These are phyloP conservation scores for Blakeslea trispora DNA, from an alignment of 371 early-diverging fungal genomes.

Conservation along the genomic window DNA sequence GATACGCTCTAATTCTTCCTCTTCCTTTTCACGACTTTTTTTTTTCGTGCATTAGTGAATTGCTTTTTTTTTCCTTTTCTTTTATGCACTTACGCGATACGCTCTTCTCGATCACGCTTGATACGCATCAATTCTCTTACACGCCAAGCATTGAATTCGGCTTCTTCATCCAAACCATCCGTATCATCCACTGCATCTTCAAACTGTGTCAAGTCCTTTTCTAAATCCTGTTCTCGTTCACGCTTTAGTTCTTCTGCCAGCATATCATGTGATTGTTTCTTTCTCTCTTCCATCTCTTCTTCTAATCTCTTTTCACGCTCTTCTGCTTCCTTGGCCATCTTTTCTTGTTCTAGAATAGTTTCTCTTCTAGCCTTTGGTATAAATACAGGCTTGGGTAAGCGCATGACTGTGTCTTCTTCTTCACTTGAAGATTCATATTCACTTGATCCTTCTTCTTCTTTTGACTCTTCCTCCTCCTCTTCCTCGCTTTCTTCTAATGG, in stretches of 20 bases:
- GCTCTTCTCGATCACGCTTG: constrained; percentile 83
- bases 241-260: constrained; percentile 71
- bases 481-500: constrained; percentile 40
- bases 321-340: constrained; percentile 62
- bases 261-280: constrained; percentile 74
- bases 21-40: constrained; percentile 74
- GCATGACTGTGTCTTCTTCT: constrained; percentile 48
- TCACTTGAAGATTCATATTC: constrained; percentile 68
- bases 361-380: constrained; percentile 79
- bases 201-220: constrained; percentile 31
- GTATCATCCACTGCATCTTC: constrained; percentile 83
- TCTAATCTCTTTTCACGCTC: constrained; percentile 52
- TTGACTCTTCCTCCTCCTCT: constrained; percentile 25
- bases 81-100: constrained; percentile 63
- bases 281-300: constrained; percentile 65
- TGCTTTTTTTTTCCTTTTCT: no score
- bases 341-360: constrained; percentile 65
- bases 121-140: constrained; percentile 89
- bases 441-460: constrained; percentile 25
- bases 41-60: no score
- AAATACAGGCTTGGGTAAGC: constrained; percentile 80
- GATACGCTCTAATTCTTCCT: constrained; percentile 79
- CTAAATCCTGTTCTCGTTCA: constrained; percentile 34
- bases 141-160: constrained; percentile 91
- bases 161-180: constrained; percentile 84